phyloP scores from a whole-genome alignment of 2,329 filamentous ascomycete genomes.

The Clonostachys solani region DNA sequence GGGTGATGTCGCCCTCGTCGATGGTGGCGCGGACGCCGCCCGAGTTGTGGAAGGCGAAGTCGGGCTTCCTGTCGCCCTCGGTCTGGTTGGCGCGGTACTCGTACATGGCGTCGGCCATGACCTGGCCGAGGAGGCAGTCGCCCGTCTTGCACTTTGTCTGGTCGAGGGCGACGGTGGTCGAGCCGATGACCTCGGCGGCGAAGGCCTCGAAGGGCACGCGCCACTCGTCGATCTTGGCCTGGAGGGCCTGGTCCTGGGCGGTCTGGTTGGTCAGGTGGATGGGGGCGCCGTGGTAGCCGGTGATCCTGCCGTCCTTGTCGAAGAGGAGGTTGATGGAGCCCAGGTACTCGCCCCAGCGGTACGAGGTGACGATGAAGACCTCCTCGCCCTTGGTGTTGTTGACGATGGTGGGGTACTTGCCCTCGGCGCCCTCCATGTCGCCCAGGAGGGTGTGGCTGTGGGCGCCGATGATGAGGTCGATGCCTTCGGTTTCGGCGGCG shows the following conservation, averaged over 20 bases:
- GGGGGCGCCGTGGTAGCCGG: conserved; percentile 59
- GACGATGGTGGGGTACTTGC: conserved; percentile 60
- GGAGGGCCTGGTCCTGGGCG: conserved; percentile 48
- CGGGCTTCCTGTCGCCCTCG: conserved; percentile 28
- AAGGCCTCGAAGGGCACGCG: conserved; percentile 56
- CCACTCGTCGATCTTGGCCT: conserved; percentile 56
- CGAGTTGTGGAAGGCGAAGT: conserved; percentile 59
- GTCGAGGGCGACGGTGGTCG: conserved; percentile 49
- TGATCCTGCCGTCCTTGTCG: conserved; percentile 54
- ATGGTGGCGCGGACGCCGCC: conserved; percentile 63
- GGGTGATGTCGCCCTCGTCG: conserved; percentile 55
- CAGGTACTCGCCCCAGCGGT: conserved; percentile 65
- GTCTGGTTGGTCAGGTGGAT: conserved; percentile 61
- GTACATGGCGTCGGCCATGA: conserved; percentile 56
- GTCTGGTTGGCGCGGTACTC: conserved; percentile 51
- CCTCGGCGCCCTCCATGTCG: conserved; percentile 50
- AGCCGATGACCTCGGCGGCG: conserved; percentile 51
- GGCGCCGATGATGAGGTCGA: conserved; percentile 66
- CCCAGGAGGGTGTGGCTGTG: conserved; percentile 58
- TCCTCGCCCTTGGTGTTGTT: conserved; percentile 59
- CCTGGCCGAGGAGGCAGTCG: conserved; percentile 55
- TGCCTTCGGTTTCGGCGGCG: conserved; percentile 53
- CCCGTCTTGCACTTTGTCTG: conserved; percentile 51
- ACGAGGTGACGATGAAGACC: conserved; percentile 65
- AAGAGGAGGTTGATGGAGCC: conserved; percentile 66